These are phyloP conservation scores for Pythium aristosporum DNA, from an alignment of 352 stramenopile species.

Conservation along the genomic window DNA sequence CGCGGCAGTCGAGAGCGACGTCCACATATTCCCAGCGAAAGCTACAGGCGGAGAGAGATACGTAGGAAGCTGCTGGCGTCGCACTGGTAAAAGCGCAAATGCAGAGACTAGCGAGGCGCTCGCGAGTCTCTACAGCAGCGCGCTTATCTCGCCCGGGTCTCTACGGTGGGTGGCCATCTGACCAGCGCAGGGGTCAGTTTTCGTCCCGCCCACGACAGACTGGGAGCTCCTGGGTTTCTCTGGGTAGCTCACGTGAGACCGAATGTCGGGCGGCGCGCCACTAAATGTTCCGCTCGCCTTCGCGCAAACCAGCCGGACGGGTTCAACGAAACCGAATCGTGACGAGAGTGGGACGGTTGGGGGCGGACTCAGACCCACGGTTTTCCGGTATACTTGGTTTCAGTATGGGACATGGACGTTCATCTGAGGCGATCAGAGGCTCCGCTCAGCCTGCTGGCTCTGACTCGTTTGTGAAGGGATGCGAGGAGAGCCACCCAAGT, in stretches of 20 bases:
- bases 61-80: background rate
- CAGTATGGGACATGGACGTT: background rate
- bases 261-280: background rate
- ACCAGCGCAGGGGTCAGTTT: too few species aligned
- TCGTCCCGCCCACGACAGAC: too few species aligned
- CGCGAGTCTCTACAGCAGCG: too few species aligned
- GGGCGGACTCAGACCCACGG: background rate
- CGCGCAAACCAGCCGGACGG: background rate
- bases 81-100: conserved; percentile 2
- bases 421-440: too few species aligned
- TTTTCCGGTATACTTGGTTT: background rate
- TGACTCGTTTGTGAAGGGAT: too few species aligned
- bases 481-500: too few species aligned
- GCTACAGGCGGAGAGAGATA: too few species aligned
- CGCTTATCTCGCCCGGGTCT: too few species aligned
- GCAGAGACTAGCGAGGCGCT: background rate
- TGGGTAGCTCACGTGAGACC: too few species aligned
- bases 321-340: conserved; percentile 4
- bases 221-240: too few species aligned
- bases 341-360: conserved; percentile 3
- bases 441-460: too few species aligned
- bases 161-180: too few species aligned
- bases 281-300: background rate
- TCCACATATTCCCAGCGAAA: conserved; percentile 10
- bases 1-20: conserved; percentile 11